phyloP scores from a whole-genome alignment of 1,284 basidiomycete genomes.

The Tilletiopsis washingtonensis region DNA sequence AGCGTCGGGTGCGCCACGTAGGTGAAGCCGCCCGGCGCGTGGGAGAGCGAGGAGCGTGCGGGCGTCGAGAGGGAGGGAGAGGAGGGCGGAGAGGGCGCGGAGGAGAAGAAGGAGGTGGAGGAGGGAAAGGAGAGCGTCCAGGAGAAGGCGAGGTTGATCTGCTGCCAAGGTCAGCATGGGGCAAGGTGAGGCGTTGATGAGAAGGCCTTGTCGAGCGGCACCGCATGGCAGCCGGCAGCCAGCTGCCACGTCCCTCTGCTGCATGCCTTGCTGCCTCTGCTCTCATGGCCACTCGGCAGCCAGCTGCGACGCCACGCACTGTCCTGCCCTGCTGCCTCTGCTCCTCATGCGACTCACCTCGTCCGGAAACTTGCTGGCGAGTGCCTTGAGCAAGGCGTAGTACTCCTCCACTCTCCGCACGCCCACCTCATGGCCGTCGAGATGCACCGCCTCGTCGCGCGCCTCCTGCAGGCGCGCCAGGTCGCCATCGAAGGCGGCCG shows the following conservation, averaged over 20 bases:
- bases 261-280: too few species aligned
- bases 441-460: conserved; percentile 53
- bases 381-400: conserved; percentile 74
- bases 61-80: conserved; percentile 9
- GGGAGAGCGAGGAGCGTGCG: conserved; percentile 5
- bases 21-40: conserved; percentile 16
- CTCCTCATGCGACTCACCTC: conserved; percentile 53
- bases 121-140: conserved; percentile 33
- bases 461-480: conserved; percentile 64
- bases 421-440: conserved; percentile 52
- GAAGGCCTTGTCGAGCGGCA: too few species aligned
- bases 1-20: conserved; percentile 28
- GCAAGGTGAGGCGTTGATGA: too few species aligned
- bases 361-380: conserved; percentile 63
- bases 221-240: too few species aligned
- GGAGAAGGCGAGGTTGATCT: conserved; percentile 27
- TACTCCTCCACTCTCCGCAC: conserved; percentile 56
- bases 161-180: too few species aligned
- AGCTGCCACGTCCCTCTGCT: too few species aligned
- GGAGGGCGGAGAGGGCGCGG: conserved; percentile 18
- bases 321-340: not conserved
- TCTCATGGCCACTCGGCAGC: too few species aligned
- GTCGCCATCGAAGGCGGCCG: conserved; percentile 77
- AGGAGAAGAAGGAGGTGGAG: conserved; percentile 15
- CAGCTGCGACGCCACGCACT: not conserved